Evolutionary conservation across 73 alveolate genomes (phyloP).

Genomic region (Symbiodinium pilosum): DNA sequence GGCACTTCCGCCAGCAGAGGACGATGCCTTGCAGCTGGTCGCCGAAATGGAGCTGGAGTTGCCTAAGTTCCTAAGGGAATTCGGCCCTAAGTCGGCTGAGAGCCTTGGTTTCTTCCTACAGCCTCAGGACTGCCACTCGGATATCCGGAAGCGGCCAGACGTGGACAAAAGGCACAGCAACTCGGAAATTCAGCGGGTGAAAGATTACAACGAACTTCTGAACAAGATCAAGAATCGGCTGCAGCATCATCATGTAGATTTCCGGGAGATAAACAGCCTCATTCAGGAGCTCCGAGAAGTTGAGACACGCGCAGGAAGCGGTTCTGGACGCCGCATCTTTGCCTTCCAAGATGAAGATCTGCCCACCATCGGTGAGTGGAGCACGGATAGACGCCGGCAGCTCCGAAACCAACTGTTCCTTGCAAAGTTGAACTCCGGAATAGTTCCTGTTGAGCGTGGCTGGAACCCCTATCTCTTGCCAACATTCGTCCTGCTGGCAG

Average conservation of each 20-base stretch:
- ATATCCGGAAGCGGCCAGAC: background rate
- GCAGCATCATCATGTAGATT: background rate
- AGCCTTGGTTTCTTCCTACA: constrained; percentile 52
- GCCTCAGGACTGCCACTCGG: constrained; percentile 8
- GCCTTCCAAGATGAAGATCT: constrained; percentile 58
- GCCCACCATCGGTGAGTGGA: constrained; percentile 89
- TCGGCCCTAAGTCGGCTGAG: constrained; percentile 19
- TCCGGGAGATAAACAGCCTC: background rate
- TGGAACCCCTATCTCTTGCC: background rate
- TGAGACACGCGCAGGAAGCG: constrained; percentile 45
- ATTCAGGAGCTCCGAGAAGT: constrained; percentile 28
- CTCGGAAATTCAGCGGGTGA: constrained; percentile 20
- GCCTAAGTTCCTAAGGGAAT: constrained; percentile 24
- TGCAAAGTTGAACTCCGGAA: background rate
- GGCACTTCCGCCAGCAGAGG: background rate
- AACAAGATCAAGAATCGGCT: constrained; percentile 58
- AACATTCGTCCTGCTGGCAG: background rate
- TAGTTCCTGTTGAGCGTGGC: background rate
- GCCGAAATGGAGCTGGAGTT: constrained; percentile 31
- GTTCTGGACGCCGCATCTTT: background rate
- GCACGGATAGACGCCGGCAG: constrained; percentile 91
- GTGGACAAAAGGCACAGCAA: background rate
- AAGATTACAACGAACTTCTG: constrained; percentile 41
- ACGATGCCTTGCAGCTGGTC: background rate
- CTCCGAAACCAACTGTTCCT: constrained; percentile 66